Conservation (phyloP, 2,329 filamentous ascomycete species). For the Cordyceps cicadae region DNA sequence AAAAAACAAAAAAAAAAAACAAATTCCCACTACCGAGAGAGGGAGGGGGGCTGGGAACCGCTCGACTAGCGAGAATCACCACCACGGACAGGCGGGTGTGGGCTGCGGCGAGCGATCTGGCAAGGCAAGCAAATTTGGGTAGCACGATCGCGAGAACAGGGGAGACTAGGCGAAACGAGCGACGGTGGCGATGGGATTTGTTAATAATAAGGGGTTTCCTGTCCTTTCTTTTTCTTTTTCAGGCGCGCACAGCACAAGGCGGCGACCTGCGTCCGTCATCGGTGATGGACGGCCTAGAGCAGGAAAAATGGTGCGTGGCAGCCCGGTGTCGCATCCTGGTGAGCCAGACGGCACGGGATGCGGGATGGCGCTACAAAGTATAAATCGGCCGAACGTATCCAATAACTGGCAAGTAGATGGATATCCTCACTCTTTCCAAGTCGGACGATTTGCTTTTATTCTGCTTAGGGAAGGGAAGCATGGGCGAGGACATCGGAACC, state of each 20-base stretch:
- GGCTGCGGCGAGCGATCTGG: not conserved
- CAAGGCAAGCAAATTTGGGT: not conserved
- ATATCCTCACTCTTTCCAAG: not conserved
- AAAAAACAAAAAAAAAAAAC: not conserved
- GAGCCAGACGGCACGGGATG: not conserved
- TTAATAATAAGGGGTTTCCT: too few relatives aligned
- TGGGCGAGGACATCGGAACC: not conserved
- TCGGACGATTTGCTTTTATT: not conserved
- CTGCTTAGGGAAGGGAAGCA: not conserved
- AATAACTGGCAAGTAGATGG: not conserved
- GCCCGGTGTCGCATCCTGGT: not conserved
- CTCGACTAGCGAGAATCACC: not conserved
- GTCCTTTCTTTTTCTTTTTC: too few relatives aligned
- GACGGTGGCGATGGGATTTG: not conserved
- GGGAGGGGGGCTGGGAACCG: too few relatives aligned
- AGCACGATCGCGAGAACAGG: not conserved
- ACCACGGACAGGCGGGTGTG: not conserved
- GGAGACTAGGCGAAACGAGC: not conserved
- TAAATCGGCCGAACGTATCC: not conserved
- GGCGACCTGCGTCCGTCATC: constrained; percentile 4
- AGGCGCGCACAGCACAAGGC: not conserved
- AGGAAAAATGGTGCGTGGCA: not conserved
- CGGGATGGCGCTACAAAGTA: not conserved
- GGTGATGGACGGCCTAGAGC: not conserved
- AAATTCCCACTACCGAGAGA: too few relatives aligned